Evolutionary conservation across 768 basidiomycete genomes (phyloP).

Genomic region (Flagelloscypha sp.): DNA sequence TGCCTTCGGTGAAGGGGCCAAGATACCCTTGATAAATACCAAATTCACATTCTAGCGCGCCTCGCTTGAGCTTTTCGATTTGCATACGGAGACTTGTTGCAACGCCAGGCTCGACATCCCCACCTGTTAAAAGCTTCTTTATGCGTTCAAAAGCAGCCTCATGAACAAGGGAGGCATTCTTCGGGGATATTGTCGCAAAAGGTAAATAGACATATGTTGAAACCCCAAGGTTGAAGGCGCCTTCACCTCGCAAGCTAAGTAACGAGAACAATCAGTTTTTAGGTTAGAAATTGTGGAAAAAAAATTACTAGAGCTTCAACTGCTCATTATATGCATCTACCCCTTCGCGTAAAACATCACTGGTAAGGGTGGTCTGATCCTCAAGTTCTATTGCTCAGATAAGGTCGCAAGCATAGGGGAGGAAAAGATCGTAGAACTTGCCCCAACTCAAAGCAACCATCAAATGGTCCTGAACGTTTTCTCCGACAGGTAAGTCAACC

Average conservation of each 20-base stretch:
- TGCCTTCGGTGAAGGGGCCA: too few relatives aligned
- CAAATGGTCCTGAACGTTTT: conserved; percentile 35
- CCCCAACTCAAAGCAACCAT: conserved; percentile 18
- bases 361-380: conserved; percentile 18
- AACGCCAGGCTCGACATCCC: conserved; percentile 22
- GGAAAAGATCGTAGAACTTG: conserved; percentile 10
- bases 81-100: conserved; percentile 9
- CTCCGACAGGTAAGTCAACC: conserved; percentile 23
- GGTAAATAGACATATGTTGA: conserved; percentile 22
- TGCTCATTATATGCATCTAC: conserved; percentile 20
- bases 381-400: conserved; percentile 17
- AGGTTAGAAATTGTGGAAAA: not conserved
- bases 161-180: conserved; percentile 12
- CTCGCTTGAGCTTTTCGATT: too few relatives aligned
- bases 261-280: not conserved
- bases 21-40: too few relatives aligned
- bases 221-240: conserved; percentile 10
- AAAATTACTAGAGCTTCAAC: conserved; percentile 23
- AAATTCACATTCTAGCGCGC: too few relatives aligned
- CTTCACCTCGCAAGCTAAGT: conserved; percentile 1
- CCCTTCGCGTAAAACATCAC: conserved; percentile 22
- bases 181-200: conserved; percentile 10
- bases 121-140: conserved; percentile 15
- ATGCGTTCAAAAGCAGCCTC: conserved; percentile 17
- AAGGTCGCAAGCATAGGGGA: not conserved